A percentile compares a stretch with the other conserved stretches of the same genome.
Evolutionary conservation across 1,139 yeast genomes (phyloP).

Genomic region (Debaryomyces psychrophilus): DNA sequence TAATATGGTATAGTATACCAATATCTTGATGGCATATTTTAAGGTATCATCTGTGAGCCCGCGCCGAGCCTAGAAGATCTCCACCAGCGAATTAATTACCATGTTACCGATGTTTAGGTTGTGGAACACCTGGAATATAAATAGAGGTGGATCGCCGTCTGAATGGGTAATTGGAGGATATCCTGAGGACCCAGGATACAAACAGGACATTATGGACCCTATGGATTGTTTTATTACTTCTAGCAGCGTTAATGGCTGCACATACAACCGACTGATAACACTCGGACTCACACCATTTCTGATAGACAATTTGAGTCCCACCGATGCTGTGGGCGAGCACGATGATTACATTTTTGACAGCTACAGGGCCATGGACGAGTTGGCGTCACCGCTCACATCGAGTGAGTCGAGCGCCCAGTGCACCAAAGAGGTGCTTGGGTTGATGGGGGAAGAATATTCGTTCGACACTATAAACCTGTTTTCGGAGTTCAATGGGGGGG

Average conservation of each 20-base stretch:
- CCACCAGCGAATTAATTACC: background rate
- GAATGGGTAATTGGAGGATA: background rate
- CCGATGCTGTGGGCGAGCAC: background rate
- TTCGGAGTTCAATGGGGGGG: constrained; percentile 1
- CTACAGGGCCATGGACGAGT: constrained; percentile 5
- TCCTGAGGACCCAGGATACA: background rate
- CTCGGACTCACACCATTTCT: background rate
- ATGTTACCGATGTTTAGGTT: background rate
- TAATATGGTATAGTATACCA: background rate
- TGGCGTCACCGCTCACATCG: constrained; percentile 6
- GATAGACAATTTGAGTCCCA: constrained; percentile 1
- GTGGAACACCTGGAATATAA: constrained; percentile 2
- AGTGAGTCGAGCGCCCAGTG: constrained; percentile 3
- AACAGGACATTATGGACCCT: constrained; percentile 2
- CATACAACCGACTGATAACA: background rate
- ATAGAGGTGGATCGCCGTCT: constrained; percentile 1
- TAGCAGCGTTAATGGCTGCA: background rate
- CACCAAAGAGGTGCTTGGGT: constrained; percentile 6
- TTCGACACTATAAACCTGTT: background rate
- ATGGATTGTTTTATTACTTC: constrained; percentile 3
- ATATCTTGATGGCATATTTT: constrained; percentile 3
- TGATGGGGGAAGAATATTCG: constrained; percentile 2
- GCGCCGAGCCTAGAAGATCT: constrained; percentile 7
- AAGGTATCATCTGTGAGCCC: constrained; percentile 7
- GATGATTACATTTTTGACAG: background rate